These are phyloP conservation scores for Cladosporium cucumerinum DNA, from an alignment of 2,329 filamentous ascomycete genomes.

Conservation along the genomic window DNA sequence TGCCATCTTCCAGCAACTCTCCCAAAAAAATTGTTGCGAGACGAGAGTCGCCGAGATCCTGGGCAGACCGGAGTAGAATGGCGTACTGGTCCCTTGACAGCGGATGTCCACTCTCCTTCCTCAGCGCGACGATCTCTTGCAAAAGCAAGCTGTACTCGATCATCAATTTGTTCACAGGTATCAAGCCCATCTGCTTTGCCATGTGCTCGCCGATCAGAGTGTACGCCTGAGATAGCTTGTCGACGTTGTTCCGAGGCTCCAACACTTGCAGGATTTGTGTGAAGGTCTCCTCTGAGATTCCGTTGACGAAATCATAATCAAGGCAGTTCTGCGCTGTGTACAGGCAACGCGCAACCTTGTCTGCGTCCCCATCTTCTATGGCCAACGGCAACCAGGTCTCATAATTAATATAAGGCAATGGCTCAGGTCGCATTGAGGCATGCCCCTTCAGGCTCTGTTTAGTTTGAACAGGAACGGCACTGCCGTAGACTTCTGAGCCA, in stretches of 20 bases:
- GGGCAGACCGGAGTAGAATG: conserved; percentile 52
- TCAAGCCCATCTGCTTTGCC: conserved; percentile 42
- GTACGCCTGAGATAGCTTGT: conserved; percentile 46
- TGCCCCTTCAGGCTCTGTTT: not conserved
- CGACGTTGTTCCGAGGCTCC: conserved; percentile 50
- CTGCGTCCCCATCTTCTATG: conserved; percentile 22
- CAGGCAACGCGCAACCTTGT: conserved; percentile 29
- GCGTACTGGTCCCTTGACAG: conserved; percentile 50
- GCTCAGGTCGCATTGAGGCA: not conserved
- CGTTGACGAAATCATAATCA: conserved; percentile 29
- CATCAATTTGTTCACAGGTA: conserved; percentile 38
- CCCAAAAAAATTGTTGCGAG: conserved; percentile 49
- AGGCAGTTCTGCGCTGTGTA: conserved; percentile 24
- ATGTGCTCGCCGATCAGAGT: conserved; percentile 49
- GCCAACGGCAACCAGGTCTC: conserved; percentile 23
- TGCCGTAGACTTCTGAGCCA: not conserved
- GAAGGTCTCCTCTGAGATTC: conserved; percentile 56
- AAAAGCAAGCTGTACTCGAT: conserved; percentile 40
- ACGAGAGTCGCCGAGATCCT: conserved; percentile 44
- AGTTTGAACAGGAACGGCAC: not conserved
- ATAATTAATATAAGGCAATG: conserved; percentile 27
- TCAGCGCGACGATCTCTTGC: conserved; percentile 37
- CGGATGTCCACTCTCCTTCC: conserved; percentile 36
- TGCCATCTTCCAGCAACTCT: conserved; percentile 37
- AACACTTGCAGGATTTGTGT: conserved; percentile 62